These are phyloP conservation scores for Musa acuminata DNA, from an alignment of 176 grass and related monocot species.

Conservation along the genomic window DNA sequence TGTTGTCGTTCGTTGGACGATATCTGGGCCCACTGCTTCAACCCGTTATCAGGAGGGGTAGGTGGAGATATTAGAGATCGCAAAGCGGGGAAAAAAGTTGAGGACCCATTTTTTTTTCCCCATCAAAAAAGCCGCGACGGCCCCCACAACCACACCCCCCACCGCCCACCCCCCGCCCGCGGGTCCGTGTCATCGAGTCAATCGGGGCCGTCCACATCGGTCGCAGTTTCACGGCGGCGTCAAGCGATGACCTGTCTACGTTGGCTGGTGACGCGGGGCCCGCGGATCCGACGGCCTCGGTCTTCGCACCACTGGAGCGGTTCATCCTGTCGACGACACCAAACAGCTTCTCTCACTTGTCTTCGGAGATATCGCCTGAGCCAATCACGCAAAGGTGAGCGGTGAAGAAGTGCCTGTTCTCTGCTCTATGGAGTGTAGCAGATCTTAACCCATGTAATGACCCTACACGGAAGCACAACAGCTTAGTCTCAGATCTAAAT, in stretches of 20 bases:
- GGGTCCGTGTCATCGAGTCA: too few relatives aligned
- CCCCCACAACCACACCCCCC: fast-evolving
- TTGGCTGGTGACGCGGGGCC: neutral
- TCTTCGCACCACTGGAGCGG: neutral
- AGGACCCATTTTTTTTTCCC: too few relatives aligned
- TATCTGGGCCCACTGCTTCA: too few relatives aligned
- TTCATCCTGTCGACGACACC: neutral
- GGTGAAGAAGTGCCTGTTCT: too few relatives aligned
- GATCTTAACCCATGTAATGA: neutral
- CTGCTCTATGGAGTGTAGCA: neutral
- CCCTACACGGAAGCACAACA: neutral
- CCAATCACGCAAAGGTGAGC: too few relatives aligned
- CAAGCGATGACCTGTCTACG: neutral
- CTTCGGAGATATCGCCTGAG: too few relatives aligned
- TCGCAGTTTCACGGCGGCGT: neutral
- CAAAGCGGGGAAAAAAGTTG: too few relatives aligned
- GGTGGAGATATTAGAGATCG: too few relatives aligned
- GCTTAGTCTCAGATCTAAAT: neutral
- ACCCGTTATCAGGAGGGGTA: too few relatives aligned
- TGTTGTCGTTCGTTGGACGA: too few relatives aligned
- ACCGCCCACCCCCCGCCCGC: neutral
- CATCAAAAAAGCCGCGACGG: too few relatives aligned
- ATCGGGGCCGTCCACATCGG: neutral
- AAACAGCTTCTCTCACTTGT: neutral
- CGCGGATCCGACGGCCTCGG: neutral